A percentile compares a stretch with the other conserved stretches of the same genome.
Evolutionary conservation across 78 protist species (phyloP).

Genomic region (Emiliania huxleyi): DNA sequence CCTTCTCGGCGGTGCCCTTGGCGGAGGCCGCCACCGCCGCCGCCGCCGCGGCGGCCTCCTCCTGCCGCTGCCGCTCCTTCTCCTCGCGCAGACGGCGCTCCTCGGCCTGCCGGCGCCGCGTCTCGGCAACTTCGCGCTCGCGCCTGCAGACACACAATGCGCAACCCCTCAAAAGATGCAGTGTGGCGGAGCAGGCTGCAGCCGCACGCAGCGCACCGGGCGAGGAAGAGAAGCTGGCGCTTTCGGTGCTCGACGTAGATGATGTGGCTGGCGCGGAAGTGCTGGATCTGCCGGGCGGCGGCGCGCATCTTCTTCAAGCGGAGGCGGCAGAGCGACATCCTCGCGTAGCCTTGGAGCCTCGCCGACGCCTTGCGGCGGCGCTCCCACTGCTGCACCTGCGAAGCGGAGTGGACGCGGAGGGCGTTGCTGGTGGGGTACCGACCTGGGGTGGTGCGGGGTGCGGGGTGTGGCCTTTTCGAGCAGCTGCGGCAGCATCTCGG

Average conservation of each 20-base stretch:
- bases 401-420: too few relatives aligned
- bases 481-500: background rate
- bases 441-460: too few relatives aligned
- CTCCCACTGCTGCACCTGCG: slow-evolving; percentile 6
- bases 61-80: background rate
- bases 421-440: too few relatives aligned
- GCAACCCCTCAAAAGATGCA: too few relatives aligned
- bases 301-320: background rate
- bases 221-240: background rate
- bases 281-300: background rate
- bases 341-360: background rate
- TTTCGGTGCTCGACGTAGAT: background rate
- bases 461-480: too few relatives aligned
- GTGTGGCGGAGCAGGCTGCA: too few relatives aligned
- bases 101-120: background rate
- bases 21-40: background rate
- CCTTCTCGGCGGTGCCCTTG: too few relatives aligned
- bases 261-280: background rate
- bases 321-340: background rate
- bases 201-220: too few relatives aligned
- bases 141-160: too few relatives aligned
- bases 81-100: background rate
- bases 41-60: background rate
- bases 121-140: background rate
- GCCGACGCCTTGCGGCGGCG: background rate